Percentiles rank a stretch among this genome's conserved stretches.
phyloP scores from a whole-genome alignment of 768 basidiomycete genomes.

The Mycena albidolilacea region DNA sequence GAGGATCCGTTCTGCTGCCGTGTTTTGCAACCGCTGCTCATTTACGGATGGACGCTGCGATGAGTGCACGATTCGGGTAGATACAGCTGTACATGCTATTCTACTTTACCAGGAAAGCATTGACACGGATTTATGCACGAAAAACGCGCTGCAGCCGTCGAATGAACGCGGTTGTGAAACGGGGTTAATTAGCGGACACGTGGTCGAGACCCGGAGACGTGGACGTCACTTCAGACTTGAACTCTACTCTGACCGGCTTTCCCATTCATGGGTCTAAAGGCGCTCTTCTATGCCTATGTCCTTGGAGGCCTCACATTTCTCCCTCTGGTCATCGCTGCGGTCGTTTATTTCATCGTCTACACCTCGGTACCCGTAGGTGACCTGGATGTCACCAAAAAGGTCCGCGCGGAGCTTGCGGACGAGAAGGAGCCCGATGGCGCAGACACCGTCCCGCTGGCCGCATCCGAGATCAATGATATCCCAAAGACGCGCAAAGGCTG shows the following conservation, averaged over 20 bases:
- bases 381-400: conserved; percentile 60
- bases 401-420: conserved; percentile 50
- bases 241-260: conserved; percentile 29
- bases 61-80: conserved; percentile 6
- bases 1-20: not conserved
- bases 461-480: conserved; percentile 63
- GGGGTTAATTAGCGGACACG: not conserved
- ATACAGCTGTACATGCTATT: conserved; percentile 15
- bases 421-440: conserved; percentile 48
- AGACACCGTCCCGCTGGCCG: conserved; percentile 45
- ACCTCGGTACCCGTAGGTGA: conserved; percentile 88
- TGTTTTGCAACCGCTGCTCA: not conserved
- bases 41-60: not conserved
- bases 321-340: conserved; percentile 75
- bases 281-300: conserved; percentile 87
- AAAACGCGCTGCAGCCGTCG: not conserved
- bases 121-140: not conserved
- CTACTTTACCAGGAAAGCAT: not conserved
- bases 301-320: conserved; percentile 93
- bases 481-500: conserved; percentile 83
- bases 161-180: not conserved
- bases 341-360: conserved; percentile 79
- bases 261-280: conserved; percentile 73
- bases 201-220: conserved; percentile 1
- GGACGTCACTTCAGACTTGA: not conserved